Percentiles rank a stretch among this genome's conserved stretches.
phyloP scores from a whole-genome alignment of 2,329 filamentous ascomycete species.

The Cadophora luteo-olivacea region DNA sequence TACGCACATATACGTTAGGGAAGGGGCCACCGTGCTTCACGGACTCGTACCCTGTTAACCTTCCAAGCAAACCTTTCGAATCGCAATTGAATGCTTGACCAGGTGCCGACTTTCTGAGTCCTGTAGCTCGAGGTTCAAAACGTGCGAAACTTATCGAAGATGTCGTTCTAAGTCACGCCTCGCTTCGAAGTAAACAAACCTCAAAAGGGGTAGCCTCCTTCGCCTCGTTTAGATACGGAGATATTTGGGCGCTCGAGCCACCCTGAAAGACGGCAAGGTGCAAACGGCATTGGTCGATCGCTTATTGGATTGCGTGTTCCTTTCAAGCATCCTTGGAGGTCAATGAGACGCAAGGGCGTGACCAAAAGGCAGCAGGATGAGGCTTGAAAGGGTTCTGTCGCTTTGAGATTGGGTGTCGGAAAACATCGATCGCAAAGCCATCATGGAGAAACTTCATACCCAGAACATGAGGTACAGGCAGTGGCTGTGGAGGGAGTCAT shows the following conservation, averaged over 20 bases:
- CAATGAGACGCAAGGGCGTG: not conserved
- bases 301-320: not conserved
- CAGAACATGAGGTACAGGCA: not conserved
- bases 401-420: not conserved
- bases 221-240: not conserved
- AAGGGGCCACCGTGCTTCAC: not conserved
- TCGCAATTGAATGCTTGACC: not conserved
- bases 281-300: not conserved
- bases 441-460: not conserved
- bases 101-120: not conserved
- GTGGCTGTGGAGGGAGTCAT: not conserved
- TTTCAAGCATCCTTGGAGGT: not conserved
- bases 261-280: not conserved
- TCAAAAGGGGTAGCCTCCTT: not conserved
- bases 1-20: not conserved
- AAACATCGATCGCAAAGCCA: not conserved
- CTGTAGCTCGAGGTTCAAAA: not conserved
- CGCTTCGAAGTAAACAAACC: conserved; percentile 14
- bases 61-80: not conserved
- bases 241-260: conserved; percentile 1
- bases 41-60: not conserved
- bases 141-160: not conserved
- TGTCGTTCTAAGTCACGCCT: not conserved
- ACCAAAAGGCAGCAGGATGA: not conserved
- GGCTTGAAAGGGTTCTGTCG: not conserved